A percentile compares a stretch with the other conserved stretches of the same genome.
These are phyloP conservation scores for Botrytis byssoidea DNA, from an alignment of 2,329 filamentous ascomycete species.

Conservation along the genomic window DNA sequence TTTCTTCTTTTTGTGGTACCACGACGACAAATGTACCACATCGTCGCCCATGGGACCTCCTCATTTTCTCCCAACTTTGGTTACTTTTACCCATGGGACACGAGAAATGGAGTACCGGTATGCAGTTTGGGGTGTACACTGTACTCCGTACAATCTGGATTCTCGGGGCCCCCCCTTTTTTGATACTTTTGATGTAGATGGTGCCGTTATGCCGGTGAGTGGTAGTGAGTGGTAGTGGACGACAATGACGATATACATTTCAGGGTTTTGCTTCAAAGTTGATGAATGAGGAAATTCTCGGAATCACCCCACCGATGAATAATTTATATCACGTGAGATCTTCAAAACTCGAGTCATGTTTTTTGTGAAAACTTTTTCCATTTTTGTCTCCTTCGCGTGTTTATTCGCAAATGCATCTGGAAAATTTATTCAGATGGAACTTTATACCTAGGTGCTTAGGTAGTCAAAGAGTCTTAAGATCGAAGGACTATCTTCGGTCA, in stretches of 20 bases:
- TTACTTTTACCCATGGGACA: constrained; percentile 4
- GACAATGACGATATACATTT: background rate
- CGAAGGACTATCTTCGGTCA: background rate
- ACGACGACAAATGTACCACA: background rate
- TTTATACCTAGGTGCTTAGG: too few species aligned
- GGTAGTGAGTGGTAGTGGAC: background rate
- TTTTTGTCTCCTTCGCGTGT: background rate
- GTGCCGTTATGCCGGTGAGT: constrained; percentile 3
- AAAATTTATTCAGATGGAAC: background rate
- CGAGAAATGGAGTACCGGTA: constrained; percentile 7
- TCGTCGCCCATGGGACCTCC: constrained; percentile 16
- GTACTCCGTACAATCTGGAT: background rate
- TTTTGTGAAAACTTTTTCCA: background rate
- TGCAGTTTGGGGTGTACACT: background rate
- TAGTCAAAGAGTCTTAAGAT: background rate
- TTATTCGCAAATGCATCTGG: background rate
- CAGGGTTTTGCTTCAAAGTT: background rate
- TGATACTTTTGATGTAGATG: background rate
- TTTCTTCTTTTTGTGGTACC: constrained; percentile 11
- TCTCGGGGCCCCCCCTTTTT: background rate
- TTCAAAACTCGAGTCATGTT: constrained; percentile 1
- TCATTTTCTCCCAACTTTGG: constrained; percentile 14
- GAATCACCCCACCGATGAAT: background rate
- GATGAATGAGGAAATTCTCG: background rate
- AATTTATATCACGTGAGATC: background rate